Percentiles rank a stretch among this genome's conserved stretches.
phyloP scores from a whole-genome alignment of 352 stramenopile species.

The Globisporangium parvum region DNA sequence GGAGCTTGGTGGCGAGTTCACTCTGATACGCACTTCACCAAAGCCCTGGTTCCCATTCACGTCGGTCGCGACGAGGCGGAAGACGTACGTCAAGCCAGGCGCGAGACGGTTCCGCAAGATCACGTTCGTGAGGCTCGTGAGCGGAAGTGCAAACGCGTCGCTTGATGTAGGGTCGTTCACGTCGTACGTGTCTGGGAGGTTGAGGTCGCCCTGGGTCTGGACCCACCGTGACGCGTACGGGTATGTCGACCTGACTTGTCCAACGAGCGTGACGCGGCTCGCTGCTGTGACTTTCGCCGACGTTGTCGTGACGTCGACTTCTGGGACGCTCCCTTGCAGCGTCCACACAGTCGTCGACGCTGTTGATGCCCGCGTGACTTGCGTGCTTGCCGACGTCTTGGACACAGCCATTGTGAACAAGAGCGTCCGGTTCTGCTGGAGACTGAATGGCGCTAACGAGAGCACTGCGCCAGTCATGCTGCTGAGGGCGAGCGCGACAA shows the following conservation, averaged over 20 bases:
- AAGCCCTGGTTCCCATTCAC: conserved; percentile 51
- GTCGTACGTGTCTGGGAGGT: conserved; percentile 17
- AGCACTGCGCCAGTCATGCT: conserved; percentile 14
- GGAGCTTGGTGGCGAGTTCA: conserved; percentile 58
- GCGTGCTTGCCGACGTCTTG: conserved; percentile 13
- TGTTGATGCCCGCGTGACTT: conserved; percentile 5
- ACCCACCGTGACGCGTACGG: conserved; percentile 49
- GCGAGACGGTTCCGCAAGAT: conserved; percentile 54
- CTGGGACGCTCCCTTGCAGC: conserved; percentile 31
- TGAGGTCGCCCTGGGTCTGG: conserved; percentile 54
- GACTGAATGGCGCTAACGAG: conserved; percentile 35
- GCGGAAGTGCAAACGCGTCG: conserved; percentile 42
- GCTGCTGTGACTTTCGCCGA: conserved; percentile 43
- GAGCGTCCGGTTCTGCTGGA: conserved; percentile 31
- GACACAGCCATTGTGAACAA: conserved; percentile 38
- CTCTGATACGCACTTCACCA: conserved; percentile 33
- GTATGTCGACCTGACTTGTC: conserved; percentile 47
- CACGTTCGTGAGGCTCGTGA: conserved; percentile 45
- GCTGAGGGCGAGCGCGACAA: conserved; percentile 15
- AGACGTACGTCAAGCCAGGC: conserved; percentile 52
- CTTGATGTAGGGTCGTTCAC: conserved; percentile 21
- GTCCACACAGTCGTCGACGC: conserved; percentile 42
- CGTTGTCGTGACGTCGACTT: conserved; percentile 25
- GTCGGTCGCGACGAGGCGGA: conserved; percentile 52
- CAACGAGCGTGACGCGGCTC: conserved; percentile 27